Evolutionary conservation across 192 early-diverging fungal genomes (phyloP).

Genomic region (Endogone sp.): DNA sequence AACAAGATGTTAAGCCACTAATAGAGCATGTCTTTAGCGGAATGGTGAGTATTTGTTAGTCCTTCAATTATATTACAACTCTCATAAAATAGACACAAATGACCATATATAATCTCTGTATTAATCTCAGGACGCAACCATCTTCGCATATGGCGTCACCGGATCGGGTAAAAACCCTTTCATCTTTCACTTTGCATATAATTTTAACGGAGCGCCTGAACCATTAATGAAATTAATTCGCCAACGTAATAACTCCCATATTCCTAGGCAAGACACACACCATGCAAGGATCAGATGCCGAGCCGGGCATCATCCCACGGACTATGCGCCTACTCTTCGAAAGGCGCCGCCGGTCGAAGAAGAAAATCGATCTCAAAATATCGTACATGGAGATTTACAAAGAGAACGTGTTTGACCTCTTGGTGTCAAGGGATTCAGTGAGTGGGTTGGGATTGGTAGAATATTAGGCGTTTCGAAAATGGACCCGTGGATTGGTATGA

Average conservation of each 20-base stretch:
- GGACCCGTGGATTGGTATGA: too few relatives aligned
- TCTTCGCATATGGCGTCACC: constrained; percentile 68
- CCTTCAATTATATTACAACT: too few relatives aligned
- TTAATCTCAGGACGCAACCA: constrained; percentile 45
- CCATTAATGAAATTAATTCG: too few relatives aligned
- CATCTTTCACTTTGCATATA: neutral
- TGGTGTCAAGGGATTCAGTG: constrained; percentile 33
- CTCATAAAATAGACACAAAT: too few relatives aligned
- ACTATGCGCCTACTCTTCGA: constrained; percentile 52
- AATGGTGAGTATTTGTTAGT: constrained; percentile 16
- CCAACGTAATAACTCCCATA: neutral
- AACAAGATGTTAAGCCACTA: constrained; percentile 49
- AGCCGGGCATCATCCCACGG: constrained; percentile 62
- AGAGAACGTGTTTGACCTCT: constrained; percentile 56
- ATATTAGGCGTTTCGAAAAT: neutral
- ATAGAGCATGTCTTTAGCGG: constrained; percentile 53
- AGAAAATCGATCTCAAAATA: constrained; percentile 24
- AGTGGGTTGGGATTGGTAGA: neutral
- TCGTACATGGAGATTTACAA: constrained; percentile 72
- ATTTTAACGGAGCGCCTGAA: too few relatives aligned
- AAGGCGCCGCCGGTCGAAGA: constrained; percentile 12
- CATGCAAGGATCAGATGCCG: constrained; percentile 45
- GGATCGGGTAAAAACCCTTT: constrained; percentile 48
- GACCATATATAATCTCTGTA: too few relatives aligned
- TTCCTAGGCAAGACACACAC: constrained; percentile 56